These are phyloP conservation scores for Paratinospora sagittata DNA, from an alignment of 164 flowering plant genomes.

Conservation along the genomic window DNA sequence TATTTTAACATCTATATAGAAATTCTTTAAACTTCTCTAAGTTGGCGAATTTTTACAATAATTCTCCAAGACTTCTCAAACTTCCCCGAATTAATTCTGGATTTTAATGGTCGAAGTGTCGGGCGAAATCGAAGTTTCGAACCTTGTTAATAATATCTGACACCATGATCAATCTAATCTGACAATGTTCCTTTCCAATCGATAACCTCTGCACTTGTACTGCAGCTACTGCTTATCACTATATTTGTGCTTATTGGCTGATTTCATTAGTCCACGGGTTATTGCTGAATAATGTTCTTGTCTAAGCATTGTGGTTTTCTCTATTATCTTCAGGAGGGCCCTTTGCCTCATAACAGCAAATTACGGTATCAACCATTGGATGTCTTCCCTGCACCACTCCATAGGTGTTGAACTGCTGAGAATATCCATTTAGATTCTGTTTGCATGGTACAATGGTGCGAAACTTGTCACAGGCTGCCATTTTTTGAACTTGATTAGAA, in stretches of 20 bases:
- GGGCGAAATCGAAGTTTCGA: too few relatives aligned
- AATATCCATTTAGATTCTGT: neutral
- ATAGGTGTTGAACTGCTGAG: constrained; percentile 46
- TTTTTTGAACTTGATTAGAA: too few relatives aligned
- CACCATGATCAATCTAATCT: neutral
- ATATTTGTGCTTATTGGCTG: neutral
- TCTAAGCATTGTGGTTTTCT: neutral
- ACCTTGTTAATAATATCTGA: too few relatives aligned
- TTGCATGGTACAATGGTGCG: neutral
- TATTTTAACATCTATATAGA: too few relatives aligned
- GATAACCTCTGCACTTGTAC: neutral
- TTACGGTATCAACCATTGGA: constrained; percentile 65
- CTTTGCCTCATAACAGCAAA: constrained; percentile 54
- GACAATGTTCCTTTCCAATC: neutral
- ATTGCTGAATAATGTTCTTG: neutral
- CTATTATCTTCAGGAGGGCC: constrained; percentile 51
- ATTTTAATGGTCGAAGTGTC: too few relatives aligned
- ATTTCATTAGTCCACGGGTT: neutral
- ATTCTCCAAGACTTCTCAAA: too few relatives aligned
- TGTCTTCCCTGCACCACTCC: constrained; percentile 82
- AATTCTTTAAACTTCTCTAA: too few relatives aligned
- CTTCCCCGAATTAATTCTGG: too few relatives aligned
- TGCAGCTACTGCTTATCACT: neutral
- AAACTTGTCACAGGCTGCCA: neutral
- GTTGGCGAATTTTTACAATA: too few relatives aligned